A percentile compares a stretch with the other conserved stretches of the same genome.
These are phyloP conservation scores for Selenicereus undatus DNA, from an alignment of 148 eudicot genomes.

Conservation along the genomic window DNA sequence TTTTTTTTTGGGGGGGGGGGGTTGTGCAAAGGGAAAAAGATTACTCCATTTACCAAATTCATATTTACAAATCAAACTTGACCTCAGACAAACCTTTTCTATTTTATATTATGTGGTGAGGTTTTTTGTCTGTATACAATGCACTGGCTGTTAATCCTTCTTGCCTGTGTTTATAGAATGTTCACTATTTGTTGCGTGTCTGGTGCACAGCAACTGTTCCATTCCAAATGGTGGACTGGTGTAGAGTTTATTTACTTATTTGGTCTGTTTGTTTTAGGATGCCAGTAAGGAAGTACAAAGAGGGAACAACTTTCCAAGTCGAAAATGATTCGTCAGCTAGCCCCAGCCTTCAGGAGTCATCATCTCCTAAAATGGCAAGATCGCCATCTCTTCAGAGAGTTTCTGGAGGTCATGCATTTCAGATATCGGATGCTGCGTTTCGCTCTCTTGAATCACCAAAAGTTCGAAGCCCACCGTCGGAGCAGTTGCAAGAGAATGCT, in stretches of 20 bases:
- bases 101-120: too few species aligned
- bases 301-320: slow-evolving; percentile 61
- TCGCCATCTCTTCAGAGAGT: slow-evolving; percentile 95
- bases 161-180: not conserved
- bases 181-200: not conserved
- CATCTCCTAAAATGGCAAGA: slow-evolving; percentile 88
- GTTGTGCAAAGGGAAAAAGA: not conserved
- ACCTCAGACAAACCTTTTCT: too few species aligned
- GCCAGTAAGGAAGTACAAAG: slow-evolving; percentile 74
- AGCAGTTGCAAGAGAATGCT: slow-evolving; percentile 77
- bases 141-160: not conserved
- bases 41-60: not conserved
- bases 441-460: slow-evolving; percentile 80
- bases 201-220: not conserved
- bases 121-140: not conserved
- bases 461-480: slow-evolving; percentile 70
- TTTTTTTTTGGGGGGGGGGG: not conserved
- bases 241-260: slow-evolving; percentile 3
- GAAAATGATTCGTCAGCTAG: slow-evolving; percentile 69
- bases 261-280: slow-evolving; percentile 42
- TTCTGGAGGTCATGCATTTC: slow-evolving; percentile 57
- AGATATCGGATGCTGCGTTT: slow-evolving; percentile 57
- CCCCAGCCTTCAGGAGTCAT: slow-evolving; percentile 73
- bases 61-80: not conserved
- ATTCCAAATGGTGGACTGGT: not conserved